These are phyloP conservation scores for Apium graveolens DNA, from an alignment of 129 eudicot species.

Conservation along the genomic window DNA sequence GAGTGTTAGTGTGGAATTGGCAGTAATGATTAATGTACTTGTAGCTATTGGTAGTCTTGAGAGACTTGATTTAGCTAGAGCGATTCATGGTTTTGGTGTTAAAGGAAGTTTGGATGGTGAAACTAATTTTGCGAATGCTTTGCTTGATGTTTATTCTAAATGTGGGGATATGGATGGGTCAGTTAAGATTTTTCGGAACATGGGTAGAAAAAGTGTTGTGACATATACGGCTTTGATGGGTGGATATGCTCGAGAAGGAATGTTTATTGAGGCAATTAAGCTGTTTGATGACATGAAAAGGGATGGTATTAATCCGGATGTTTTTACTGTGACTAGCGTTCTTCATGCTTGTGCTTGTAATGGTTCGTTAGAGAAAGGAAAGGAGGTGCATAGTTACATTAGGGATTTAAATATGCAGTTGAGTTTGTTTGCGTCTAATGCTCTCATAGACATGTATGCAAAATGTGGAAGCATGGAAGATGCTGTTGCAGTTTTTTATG, in stretches of 20 bases:
- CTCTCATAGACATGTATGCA: slow-evolving; percentile 72
- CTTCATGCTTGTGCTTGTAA: slow-evolving; percentile 56
- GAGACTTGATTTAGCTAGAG: slow-evolving; percentile 13
- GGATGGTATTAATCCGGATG: slow-evolving; percentile 41
- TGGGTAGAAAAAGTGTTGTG: slow-evolving; percentile 48
- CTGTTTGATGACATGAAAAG: slow-evolving; percentile 47
- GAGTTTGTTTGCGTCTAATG: slow-evolving; percentile 40
- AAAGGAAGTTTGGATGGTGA: slow-evolving; percentile 27
- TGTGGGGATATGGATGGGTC: slow-evolving; percentile 59
- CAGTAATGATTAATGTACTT: slow-evolving; percentile 43
- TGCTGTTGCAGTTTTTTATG: slow-evolving; percentile 32
- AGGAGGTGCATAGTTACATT: slow-evolving; percentile 41
- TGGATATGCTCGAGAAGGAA: slow-evolving; percentile 44
- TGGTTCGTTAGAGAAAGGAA: slow-evolving; percentile 42
- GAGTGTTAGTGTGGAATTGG: slow-evolving; percentile 32
- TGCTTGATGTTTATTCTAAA: slow-evolving; percentile 58
- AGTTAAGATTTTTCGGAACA: slow-evolving; percentile 31
- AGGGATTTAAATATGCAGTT: slow-evolving; percentile 33
- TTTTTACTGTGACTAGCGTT: slow-evolving; percentile 40
- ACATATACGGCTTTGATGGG: slow-evolving; percentile 60
- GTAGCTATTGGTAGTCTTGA: slow-evolving; percentile 36
- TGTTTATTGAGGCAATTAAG: slow-evolving; percentile 30
- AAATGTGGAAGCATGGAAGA: slow-evolving; percentile 70
- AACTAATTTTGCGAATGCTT: slow-evolving; percentile 35
- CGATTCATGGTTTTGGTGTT: slow-evolving; percentile 39